These are phyloP conservation scores for Aspergillus ochraceus DNA, from an alignment of 2,329 filamentous ascomycete genomes.

Conservation along the genomic window DNA sequence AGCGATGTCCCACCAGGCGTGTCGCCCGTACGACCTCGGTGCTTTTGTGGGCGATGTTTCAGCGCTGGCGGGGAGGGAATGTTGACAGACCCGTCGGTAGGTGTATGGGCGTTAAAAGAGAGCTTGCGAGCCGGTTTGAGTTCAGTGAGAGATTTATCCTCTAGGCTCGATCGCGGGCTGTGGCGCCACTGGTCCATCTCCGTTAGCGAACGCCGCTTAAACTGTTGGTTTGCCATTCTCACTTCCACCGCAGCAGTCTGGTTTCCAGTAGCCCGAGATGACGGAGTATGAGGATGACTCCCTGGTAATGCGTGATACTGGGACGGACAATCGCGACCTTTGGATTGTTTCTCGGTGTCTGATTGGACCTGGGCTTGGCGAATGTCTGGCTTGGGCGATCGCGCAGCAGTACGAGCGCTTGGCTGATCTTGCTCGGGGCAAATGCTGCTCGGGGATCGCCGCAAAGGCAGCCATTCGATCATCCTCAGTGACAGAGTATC, in stretches of 20 bases:
- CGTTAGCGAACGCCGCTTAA: constrained; percentile 41
- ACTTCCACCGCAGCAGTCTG: constrained; percentile 38
- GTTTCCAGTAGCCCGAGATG: constrained; percentile 24
- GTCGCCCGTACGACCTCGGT: constrained; percentile 32
- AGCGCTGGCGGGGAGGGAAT: constrained; percentile 41
- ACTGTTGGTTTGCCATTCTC: constrained; percentile 38
- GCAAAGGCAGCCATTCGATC: constrained; percentile 49
- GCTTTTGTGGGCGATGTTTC: constrained; percentile 42
- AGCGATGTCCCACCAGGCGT: constrained; percentile 15
- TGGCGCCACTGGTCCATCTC: constrained; percentile 40
- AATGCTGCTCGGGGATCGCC: constrained; percentile 27
- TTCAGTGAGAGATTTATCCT: constrained; percentile 34
- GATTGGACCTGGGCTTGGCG: constrained; percentile 8
- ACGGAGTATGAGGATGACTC: constrained; percentile 29
- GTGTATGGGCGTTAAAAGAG: constrained; percentile 31
- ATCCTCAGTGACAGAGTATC: constrained; percentile 47
- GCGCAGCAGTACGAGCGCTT: constrained; percentile 1
- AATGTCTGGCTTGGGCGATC: constrained; percentile 15
- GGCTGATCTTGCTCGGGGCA: constrained; percentile 14
- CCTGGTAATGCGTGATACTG: constrained; percentile 6
- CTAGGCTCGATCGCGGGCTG: constrained; percentile 29
- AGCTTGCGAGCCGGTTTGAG: constrained; percentile 32
- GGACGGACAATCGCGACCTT: constrained; percentile 8
- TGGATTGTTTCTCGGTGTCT: constrained; percentile 10
- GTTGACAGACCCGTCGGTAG: constrained; percentile 25